Conservation (phyloP, 2,329 filamentous ascomycete species). For the Verticillium klebahnii region DNA sequence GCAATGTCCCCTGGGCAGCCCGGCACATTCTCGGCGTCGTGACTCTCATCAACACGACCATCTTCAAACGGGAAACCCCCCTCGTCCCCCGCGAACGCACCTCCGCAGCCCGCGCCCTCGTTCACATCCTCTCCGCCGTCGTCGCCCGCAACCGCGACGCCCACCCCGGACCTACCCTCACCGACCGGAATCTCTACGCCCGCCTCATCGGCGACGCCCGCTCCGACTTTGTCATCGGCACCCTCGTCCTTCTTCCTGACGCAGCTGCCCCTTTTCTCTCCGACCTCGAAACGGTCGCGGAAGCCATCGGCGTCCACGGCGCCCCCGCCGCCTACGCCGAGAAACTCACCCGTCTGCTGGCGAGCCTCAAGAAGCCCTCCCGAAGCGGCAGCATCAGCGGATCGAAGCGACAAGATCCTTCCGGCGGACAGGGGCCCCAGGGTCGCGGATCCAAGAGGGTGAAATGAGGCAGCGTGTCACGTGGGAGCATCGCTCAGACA, state of each 20-base stretch:
- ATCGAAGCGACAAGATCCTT: constrained; percentile 24
- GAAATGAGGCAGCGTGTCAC: constrained; percentile 18
- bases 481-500: no score
- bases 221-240: constrained; percentile 38
- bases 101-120: constrained; percentile 41
- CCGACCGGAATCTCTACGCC: constrained; percentile 41
- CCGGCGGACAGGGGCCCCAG: constrained; percentile 13
- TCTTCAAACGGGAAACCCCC: constrained; percentile 32
- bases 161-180: constrained; percentile 16
- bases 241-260: constrained; percentile 37
- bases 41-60: constrained; percentile 34
- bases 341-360: constrained; percentile 26
- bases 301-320: constrained; percentile 25
- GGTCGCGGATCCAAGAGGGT: constrained; percentile 26
- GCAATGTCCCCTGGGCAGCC: constrained; percentile 44
- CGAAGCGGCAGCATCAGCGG: constrained; percentile 18
- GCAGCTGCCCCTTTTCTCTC: constrained; percentile 38
- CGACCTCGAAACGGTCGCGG: constrained; percentile 27
- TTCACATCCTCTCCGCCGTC: constrained; percentile 42
- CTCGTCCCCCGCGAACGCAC: constrained; percentile 32
- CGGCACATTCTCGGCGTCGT: constrained; percentile 39
- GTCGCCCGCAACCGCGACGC: constrained; percentile 34
- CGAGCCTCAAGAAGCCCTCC: constrained; percentile 19
- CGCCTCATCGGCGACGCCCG: constrained; percentile 41
- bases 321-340: constrained; percentile 29